Evolutionary conservation across 306 rosid genomes (phyloP).

Genomic region (Cyclanthera cordifolia): DNA sequence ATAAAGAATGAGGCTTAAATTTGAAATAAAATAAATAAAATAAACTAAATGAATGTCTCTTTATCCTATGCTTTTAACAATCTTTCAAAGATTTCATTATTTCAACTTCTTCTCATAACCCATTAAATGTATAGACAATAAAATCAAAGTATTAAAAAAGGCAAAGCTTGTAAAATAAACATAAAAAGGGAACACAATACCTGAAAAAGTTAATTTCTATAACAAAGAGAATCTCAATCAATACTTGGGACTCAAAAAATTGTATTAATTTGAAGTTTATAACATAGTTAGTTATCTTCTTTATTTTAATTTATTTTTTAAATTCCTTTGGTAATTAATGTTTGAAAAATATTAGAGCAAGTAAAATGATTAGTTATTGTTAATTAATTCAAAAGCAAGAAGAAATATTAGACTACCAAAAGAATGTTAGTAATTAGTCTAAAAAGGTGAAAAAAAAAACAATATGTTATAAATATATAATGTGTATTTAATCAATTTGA

Average conservation of each 20-base stretch:
- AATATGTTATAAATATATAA: no score
- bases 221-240: neutral
- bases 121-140: neutral
- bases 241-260: no score
- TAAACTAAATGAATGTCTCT: neutral
- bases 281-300: no score
- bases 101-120: neutral
- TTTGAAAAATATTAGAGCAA: neutral
- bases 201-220: neutral
- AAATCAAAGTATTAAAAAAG: neutral
- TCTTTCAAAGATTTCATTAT: neutral
- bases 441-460: no score
- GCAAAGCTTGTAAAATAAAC: neutral
- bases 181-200: neutral
- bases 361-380: no score
- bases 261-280: no score
- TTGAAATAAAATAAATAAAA: neutral
- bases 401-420: neutral
- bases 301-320: no score
- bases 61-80: neutral
- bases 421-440: no score
- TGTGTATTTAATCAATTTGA: neutral
- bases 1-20: no score
- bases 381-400: no score
- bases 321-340: neutral